A percentile compares a stretch with the other conserved stretches of the same genome.
phyloP scores from a whole-genome alignment of 192 early-diverging fungal species.

The Chytriomyces confervae region DNA sequence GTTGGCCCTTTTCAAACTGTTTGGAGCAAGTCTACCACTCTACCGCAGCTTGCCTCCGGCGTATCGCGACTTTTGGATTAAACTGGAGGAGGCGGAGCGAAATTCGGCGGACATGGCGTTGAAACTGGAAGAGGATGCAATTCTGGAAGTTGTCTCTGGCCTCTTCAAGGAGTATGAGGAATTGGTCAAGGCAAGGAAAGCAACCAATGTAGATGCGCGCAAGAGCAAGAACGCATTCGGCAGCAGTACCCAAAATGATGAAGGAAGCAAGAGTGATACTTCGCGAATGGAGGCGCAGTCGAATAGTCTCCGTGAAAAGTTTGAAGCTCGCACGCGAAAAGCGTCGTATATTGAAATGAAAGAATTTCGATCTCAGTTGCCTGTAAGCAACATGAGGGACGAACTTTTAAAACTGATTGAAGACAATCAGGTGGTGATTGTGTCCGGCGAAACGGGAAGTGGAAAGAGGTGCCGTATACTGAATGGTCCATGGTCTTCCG shows the following conservation, averaged over 20 bases:
- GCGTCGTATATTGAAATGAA: constrained; percentile 37
- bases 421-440: constrained; percentile 66
- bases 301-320: constrained; percentile 38
- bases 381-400: constrained; percentile 62
- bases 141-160: constrained; percentile 4
- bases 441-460: constrained; percentile 83
- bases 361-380: constrained; percentile 52
- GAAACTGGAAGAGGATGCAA: background rate
- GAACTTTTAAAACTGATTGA: constrained; percentile 58
- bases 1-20: constrained; percentile 53
- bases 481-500: background rate
- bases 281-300: constrained; percentile 8
- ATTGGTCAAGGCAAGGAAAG: too few relatives aligned
- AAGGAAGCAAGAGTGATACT: background rate
- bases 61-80: constrained; percentile 67
- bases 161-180: constrained; percentile 21
- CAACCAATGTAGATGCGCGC: too few relatives aligned
- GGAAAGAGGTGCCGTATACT: constrained; percentile 10
- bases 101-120: background rate
- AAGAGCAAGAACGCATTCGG: too few relatives aligned
- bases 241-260: constrained; percentile 33
- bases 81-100: constrained; percentile 48
- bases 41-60: constrained; percentile 61
- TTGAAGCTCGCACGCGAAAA: constrained; percentile 45
- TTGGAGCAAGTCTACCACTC: constrained; percentile 49